Percentiles rank a stretch among this genome's conserved stretches.
phyloP scores from a whole-genome alignment of 163 green algal species.

The Chloromonas sp. region DNA sequence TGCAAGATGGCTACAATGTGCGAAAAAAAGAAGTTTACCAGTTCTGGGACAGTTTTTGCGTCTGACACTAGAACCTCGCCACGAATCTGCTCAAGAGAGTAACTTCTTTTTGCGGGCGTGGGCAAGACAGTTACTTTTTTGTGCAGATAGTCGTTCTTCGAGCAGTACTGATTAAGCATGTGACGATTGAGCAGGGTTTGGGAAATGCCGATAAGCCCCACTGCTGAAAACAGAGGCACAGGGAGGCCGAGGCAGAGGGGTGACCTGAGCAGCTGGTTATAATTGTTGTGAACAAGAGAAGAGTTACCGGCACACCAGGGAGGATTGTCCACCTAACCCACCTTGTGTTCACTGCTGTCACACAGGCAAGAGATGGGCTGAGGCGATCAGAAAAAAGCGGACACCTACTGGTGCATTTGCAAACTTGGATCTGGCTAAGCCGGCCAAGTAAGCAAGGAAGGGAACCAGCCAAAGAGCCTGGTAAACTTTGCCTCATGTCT shows the following conservation, averaged over 20 bases:
- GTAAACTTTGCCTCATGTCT: too few relatives aligned
- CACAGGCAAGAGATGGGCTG: conserved; percentile 22
- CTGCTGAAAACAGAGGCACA: background rate
- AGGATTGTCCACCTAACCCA: background rate
- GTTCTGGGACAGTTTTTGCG: too few relatives aligned
- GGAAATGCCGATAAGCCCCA: background rate
- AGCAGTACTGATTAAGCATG: background rate
- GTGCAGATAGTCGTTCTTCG: too few relatives aligned
- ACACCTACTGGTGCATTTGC: conserved; percentile 37
- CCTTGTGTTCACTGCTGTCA: background rate
- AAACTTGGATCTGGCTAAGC: conserved; percentile 30
- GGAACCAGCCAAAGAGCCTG: too few relatives aligned
- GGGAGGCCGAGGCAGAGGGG: background rate
- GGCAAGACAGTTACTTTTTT: too few relatives aligned
- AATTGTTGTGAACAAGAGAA: background rate
- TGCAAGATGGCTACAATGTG: background rate
- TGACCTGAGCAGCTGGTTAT: background rate
- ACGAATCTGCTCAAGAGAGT: background rate
- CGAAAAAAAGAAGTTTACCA: too few relatives aligned
- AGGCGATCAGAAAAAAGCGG: conserved; percentile 20
- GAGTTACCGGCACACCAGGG: background rate
- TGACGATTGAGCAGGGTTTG: background rate
- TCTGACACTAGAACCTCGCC: too few relatives aligned
- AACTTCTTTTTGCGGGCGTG: too few relatives aligned
- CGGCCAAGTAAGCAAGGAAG: too few relatives aligned